Base-by-base conservation (phyloP, 768 basidiomycete species). In the Tulasnella calospora region DNA sequence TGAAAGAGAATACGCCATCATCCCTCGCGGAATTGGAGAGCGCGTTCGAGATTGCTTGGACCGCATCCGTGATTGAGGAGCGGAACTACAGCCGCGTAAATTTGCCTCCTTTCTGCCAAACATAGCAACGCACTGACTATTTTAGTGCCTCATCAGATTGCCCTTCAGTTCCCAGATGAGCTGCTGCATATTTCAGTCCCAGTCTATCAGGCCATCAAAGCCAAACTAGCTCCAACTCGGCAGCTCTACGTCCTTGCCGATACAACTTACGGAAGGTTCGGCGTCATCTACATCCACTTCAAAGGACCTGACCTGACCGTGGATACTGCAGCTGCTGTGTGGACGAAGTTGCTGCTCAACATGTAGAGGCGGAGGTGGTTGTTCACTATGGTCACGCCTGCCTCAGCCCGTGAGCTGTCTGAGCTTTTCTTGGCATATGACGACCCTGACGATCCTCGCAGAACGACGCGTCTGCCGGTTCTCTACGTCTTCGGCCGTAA, bases 381-480 rank as follows among this genome's bases (percentile, higher is more conserved):
- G 91, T 99, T 2, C 97, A 99, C 82, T 98, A 98, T 82, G 97
- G 97, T 1, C 94, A 98, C 86, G 96, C 97, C 0, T 99, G 98
- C 83, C 89, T 98, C 87, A 95, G 93, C 83, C 90, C 91, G 95
- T 97, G 81, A 80, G 94, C 77, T 36, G 3, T n/a, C 55, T 57
- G 21, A 23, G 55, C 21, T 30, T 57, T 55, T 30, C 27, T 30
- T 57, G 23, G 55, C 55, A n/a, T 23, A 4, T 57, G 55, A 70
- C 51, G 19, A 51, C 57, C 74, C 33, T 72, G 67, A 30, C 72
- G n/a, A n/a, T 55, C 73, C 0, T 73, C 19, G 17, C 78, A 98
- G 96, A 80, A 93, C 94, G 15, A 94, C 93, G 33, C 90, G 95
- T 21, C 84, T 98, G 0, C 95, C 96, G 0, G 93, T 96, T 2